These are phyloP conservation scores for Saraca asoca DNA, from an alignment of 331 rosid species.

Conservation along the genomic window DNA sequence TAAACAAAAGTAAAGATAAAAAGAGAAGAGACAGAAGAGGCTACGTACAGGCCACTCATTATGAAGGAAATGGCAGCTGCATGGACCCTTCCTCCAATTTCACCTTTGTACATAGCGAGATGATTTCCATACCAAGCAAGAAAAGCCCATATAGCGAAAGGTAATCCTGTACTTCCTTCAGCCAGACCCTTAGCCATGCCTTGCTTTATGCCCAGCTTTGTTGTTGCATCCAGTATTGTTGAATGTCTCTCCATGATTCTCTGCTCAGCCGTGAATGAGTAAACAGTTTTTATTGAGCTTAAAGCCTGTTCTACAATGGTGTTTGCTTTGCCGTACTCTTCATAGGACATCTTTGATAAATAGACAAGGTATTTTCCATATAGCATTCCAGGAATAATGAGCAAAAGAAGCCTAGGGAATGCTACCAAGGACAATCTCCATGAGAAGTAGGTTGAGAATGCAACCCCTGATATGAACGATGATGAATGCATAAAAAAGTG, in stretches of 20 bases:
- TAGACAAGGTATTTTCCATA: constrained; percentile 76
- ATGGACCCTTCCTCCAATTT: constrained; percentile 88
- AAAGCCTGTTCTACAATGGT: constrained; percentile 72
- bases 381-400: constrained; percentile 84
- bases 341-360: constrained; percentile 51
- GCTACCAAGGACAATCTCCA: constrained; percentile 84
- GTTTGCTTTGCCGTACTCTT: constrained; percentile 73
- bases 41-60: constrained; percentile 81
- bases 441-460: constrained; percentile 73
- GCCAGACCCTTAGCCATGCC: constrained; percentile 92
- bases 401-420: constrained; percentile 69
- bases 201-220: constrained; percentile 79
- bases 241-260: constrained; percentile 62
- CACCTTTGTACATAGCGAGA: constrained; percentile 84
- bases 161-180: constrained; percentile 79
- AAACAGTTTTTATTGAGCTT: constrained; percentile 74
- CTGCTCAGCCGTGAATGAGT: constrained; percentile 87
- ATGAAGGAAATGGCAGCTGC: constrained; percentile 88
- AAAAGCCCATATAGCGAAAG: constrained; percentile 86
- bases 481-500: constrained; percentile 81
- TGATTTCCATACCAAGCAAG: constrained; percentile 98
- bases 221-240: constrained; percentile 58
- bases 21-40: background rate
- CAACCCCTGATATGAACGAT: constrained; percentile 78
- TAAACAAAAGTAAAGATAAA: background rate